These are phyloP conservation scores for Beauveria asiatica DNA, from an alignment of 2,329 filamentous ascomycete genomes.

Conservation along the genomic window DNA sequence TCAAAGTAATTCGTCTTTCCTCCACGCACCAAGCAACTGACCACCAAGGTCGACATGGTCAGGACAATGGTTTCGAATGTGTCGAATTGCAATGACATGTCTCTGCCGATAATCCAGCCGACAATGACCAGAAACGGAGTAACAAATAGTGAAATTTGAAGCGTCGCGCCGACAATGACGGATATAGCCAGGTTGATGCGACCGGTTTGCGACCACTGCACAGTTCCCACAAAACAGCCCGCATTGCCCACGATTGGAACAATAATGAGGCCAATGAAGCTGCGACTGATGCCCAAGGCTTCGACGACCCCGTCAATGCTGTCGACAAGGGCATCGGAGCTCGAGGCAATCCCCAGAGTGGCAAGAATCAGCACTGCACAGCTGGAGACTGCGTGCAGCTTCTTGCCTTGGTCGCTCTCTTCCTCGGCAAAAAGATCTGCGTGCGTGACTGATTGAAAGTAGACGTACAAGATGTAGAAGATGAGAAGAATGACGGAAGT, in stretches of 20 bases:
- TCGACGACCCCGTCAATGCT: conserved; percentile 16
- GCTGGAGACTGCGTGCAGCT: conserved; percentile 13
- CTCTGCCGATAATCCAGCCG: conserved; percentile 7
- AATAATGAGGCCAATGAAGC: conserved; percentile 15
- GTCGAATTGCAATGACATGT: conserved; percentile 16
- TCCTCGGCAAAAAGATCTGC: conserved; percentile 10
- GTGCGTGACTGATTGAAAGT: conserved; percentile 10
- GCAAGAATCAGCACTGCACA: conserved; percentile 13
- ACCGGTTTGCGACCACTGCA: conserved; percentile 14
- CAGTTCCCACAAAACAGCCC: conserved; percentile 13
- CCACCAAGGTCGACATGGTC: conserved; percentile 14
- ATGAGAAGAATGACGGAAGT: conserved; percentile 9
- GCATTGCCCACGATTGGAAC: conserved; percentile 15
- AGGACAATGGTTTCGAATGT: conserved; percentile 15
- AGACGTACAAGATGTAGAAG: conserved; percentile 7
- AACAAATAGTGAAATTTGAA: conserved; percentile 16
- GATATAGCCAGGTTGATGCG: conserved; percentile 15
- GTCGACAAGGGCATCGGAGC: conserved; percentile 21
- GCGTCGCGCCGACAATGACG: conserved; percentile 15
- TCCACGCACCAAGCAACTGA: conserved; percentile 14
- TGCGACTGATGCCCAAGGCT: conserved; percentile 13
- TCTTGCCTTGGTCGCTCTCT: conserved; percentile 9
- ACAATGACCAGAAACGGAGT: conserved; percentile 15
- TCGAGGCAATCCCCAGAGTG: conserved; percentile 13
- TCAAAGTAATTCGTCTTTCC: conserved; percentile 15